Base-by-base conservation (phyloP, 441 rosid species). In the Adansonia rubrostipa region DNA sequence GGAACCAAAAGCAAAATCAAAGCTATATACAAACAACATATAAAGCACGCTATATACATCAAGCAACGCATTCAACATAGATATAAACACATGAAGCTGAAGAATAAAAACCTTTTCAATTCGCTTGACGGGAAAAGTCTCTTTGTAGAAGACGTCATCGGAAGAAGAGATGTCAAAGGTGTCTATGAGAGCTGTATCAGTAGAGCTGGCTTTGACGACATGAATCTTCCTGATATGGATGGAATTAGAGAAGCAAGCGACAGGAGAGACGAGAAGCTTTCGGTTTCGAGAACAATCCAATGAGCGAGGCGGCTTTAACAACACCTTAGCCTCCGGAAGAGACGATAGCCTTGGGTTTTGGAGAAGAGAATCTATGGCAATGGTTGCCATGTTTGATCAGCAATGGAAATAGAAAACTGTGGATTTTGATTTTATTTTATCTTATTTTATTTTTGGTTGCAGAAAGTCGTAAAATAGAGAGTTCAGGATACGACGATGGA, bases 81-180 rank as follows among this genome's bases (percentile, higher is more conserved):
- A 9, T 0, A 71, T 50, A 44, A 33, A 36, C 17, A 75, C 8
- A 61, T 20, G 61, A 24, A 4, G 53, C 45, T 56, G n/a, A 51
- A 57, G 42, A 86, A 28, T 17, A 15, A 51, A 60, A 58, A 95
- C 99, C 96, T 73, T 85, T 65, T 87, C 86, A 77, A 87, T 87
- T 72, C 90, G 89, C 77, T 82, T 76, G 70, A 94, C 87, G 17
- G 95, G 87, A 78, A 96, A 89, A 53, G 75, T 87, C 71, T 92
- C 86, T 79, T 87, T 82, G 82, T 88, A 90, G 53, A 87, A 11
- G 28, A 86, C 80, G 65, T 81, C 90, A 45, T 76, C 75, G 50
- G 91, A 83, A 58, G 93, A 82, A 60, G 75, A 76, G 51, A 91
- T 79, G 62, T 84, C 84, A 62, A 80, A 63, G 24, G 91, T 78